These are phyloP conservation scores for Primulina huaijiensis DNA, from an alignment of 257 asterid genomes.

Conservation along the genomic window DNA sequence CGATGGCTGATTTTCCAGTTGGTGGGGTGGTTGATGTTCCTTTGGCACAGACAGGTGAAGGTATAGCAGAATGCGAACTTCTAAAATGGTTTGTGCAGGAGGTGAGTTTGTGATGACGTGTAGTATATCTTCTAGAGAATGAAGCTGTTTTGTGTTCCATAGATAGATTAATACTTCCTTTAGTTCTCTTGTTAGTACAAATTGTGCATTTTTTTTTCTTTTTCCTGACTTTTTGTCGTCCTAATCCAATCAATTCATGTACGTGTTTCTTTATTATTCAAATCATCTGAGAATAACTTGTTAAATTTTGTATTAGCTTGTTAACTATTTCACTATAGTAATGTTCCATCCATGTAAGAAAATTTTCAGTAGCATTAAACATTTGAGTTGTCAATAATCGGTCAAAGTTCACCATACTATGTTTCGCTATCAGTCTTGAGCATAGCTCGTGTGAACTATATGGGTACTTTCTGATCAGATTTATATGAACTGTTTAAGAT, in stretches of 20 bases:
- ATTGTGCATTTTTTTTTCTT: neutral
- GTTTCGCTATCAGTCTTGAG: neutral
- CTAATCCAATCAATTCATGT: neutral
- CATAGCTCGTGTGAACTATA: neutral
- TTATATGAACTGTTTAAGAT: neutral
- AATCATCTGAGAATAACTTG: neutral
- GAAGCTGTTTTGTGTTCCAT: neutral
- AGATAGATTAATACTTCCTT: conserved; percentile 2
- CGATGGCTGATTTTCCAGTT: conserved; percentile 38
- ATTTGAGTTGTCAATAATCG: neutral
- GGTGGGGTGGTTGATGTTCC: conserved; percentile 72
- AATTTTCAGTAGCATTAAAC: neutral
- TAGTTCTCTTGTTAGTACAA: neutral
- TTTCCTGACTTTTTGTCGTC: neutral
- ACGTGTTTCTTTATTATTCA: neutral
- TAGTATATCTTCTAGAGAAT: conserved; percentile 12
- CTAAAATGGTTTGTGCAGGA: conserved; percentile 90
- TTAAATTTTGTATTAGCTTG: neutral
- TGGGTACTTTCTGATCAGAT: neutral
- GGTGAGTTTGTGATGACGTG: conserved; percentile 47
- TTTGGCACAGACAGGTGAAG: conserved; percentile 99
- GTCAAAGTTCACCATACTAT: neutral
- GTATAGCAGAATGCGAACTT: conserved; percentile 98
- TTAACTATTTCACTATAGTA: neutral
- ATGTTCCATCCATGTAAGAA: neutral